A percentile compares a stretch with the other conserved stretches of the same genome.
Conservation (phyloP, 352 stramenopile species). For the Globisporangium echinulatum region DNA sequence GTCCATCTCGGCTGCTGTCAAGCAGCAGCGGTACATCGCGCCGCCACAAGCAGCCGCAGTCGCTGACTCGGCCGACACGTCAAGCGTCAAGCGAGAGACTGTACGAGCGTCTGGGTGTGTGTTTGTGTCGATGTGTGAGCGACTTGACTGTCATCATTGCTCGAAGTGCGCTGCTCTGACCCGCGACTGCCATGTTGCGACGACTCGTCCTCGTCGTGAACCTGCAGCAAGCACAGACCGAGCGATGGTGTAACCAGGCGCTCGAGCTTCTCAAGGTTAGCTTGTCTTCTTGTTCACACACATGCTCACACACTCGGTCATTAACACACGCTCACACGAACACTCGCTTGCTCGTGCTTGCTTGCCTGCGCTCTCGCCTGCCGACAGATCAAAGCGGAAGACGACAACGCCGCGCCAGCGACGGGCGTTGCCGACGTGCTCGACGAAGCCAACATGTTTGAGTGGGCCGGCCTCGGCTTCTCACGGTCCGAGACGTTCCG, state of each 20-base stretch:
- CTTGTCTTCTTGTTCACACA: background rate
- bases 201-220: background rate
- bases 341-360: background rate
- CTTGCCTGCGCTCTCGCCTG: background rate
- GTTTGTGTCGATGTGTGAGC: background rate
- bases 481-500: slow-evolving; percentile 71
- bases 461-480: slow-evolving; percentile 73
- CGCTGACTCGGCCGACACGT: slow-evolving; percentile 20
- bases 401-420: slow-evolving; percentile 29
- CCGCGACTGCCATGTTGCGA: too few relatives aligned
- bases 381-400: slow-evolving; percentile 37
- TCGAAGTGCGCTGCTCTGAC: background rate
- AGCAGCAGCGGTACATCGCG: slow-evolving; percentile 63
- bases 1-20: slow-evolving; percentile 79
- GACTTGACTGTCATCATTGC: background rate
- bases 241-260: slow-evolving; percentile 57
- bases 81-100: slow-evolving; percentile 39
- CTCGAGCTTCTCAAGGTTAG: slow-evolving; percentile 51
- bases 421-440: slow-evolving; percentile 53
- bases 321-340: background rate
- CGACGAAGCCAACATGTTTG: slow-evolving; percentile 80
- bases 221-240: slow-evolving; percentile 44
- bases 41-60: slow-evolving; percentile 24
- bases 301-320: background rate
- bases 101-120: slow-evolving; percentile 26